Evolutionary conservation across 2,329 filamentous ascomycete genomes (phyloP).

Genomic region (Mariannaea elegans): DNA sequence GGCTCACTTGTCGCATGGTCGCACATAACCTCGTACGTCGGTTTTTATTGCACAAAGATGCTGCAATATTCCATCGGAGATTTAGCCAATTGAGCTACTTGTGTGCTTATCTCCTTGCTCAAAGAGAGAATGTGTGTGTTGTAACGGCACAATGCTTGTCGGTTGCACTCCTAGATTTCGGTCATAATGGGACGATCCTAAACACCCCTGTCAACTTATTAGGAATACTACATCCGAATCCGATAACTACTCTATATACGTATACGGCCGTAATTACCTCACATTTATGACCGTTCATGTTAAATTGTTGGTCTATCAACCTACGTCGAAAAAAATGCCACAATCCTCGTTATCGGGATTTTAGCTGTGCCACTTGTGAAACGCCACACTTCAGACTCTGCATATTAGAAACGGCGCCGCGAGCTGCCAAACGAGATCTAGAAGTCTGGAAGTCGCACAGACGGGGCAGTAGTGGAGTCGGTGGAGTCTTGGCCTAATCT

Average conservation of each 20-base stretch:
- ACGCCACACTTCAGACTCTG: conserved; percentile 34
- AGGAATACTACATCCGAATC: not conserved
- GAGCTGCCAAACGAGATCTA: conserved; percentile 37
- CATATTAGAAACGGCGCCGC: conserved; percentile 21
- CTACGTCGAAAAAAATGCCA: no score
- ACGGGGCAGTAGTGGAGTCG: conserved; percentile 28
- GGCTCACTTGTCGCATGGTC: not conserved
- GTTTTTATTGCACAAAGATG: conserved; percentile 21
- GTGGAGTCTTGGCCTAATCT: conserved; percentile 23
- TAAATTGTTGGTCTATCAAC: no score
- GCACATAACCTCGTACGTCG: not conserved
- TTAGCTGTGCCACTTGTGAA: conserved; percentile 22
- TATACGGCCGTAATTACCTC: no score
- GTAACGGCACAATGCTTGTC: not conserved
- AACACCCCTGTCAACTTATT: not conserved
- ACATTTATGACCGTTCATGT: no score
- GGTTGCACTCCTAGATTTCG: not conserved
- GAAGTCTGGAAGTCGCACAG: conserved; percentile 35
- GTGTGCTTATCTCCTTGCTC: not conserved
- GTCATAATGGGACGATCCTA: conserved; percentile 1
- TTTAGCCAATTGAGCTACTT: conserved; percentile 5
- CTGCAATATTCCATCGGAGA: conserved; percentile 19
- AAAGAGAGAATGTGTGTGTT: conserved; percentile 1
- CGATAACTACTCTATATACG: no score
- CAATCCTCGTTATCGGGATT: not conserved